Percentiles rank a stretch among this genome's conserved stretches.
Conservation (phyloP, 805 yeast genomes). For the Zygosaccharomyces siamensis region DNA sequence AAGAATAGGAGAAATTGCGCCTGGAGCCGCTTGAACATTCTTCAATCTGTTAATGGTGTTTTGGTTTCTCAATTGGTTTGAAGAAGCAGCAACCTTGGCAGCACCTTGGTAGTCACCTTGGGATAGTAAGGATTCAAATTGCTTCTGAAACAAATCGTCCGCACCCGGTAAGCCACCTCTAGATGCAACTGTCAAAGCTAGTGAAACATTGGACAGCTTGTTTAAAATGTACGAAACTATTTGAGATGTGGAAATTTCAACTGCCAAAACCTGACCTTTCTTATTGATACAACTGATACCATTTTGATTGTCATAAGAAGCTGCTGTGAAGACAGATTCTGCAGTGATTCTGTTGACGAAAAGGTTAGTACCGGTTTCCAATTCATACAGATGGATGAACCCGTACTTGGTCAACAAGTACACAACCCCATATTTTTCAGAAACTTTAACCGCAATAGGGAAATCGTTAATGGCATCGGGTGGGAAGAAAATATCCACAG, state of each 20-base stretch:
- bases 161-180: constrained; percentile 98
- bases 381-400: constrained; percentile 90
- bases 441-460: constrained; percentile 88
- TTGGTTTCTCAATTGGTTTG: constrained; percentile 87
- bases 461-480: constrained; percentile 94
- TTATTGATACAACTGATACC: constrained; percentile 94
- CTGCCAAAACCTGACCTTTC: constrained; percentile 90
- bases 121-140: constrained; percentile 77
- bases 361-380: constrained; percentile 86
- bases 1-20: constrained; percentile 89
- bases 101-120: constrained; percentile 88
- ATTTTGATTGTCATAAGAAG: constrained; percentile 60
- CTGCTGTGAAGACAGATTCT: constrained; percentile 89
- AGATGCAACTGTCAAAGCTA: constrained; percentile 84
- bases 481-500: constrained; percentile 92
- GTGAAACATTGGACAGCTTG: constrained; percentile 76
- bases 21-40: constrained; percentile 85
- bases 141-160: constrained; percentile 83
- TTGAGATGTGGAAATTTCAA: constrained; percentile 78
- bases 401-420: constrained; percentile 94
- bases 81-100: constrained; percentile 94
- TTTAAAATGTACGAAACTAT: constrained; percentile 85
- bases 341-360: constrained; percentile 95
- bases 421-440: constrained; percentile 78
- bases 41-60: constrained; percentile 91